These are phyloP conservation scores for Xylaria sp. DNA, from an alignment of 2,329 filamentous ascomycete species.

Conservation along the genomic window DNA sequence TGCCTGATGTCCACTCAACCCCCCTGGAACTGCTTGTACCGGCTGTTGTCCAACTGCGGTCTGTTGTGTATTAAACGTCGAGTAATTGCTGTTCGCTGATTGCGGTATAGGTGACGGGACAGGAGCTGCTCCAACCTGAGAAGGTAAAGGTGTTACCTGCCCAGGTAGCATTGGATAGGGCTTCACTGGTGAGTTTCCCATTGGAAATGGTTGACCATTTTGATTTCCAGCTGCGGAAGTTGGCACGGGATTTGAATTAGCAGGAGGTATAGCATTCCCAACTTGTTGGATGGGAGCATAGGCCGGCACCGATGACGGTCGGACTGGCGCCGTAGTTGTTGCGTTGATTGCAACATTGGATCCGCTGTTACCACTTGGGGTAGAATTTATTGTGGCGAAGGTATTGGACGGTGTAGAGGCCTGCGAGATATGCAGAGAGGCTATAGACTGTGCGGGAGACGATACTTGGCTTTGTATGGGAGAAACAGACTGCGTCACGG, in stretches of 20 bases:
- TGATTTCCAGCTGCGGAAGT: constrained; percentile 21
- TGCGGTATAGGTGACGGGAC: constrained; percentile 26
- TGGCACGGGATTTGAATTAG: constrained; percentile 8
- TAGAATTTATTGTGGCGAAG: constrained; percentile 30
- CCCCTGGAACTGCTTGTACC: constrained; percentile 26
- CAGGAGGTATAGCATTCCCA: not conserved
- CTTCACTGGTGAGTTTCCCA: constrained; percentile 29
- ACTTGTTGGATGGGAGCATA: constrained; percentile 27
- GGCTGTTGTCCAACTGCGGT: constrained; percentile 32
- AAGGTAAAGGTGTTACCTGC: constrained; percentile 47
- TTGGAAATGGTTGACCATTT: constrained; percentile 1
- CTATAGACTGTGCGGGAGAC: constrained; percentile 46
- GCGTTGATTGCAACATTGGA: constrained; percentile 27
- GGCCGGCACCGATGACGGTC: constrained; percentile 33
- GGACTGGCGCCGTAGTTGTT: constrained; percentile 24
- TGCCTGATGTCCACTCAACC: constrained; percentile 4
- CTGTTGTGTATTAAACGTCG: constrained; percentile 31
- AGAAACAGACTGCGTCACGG: constrained; percentile 41
- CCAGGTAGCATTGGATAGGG: constrained; percentile 49
- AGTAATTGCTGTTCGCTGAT: constrained; percentile 11
- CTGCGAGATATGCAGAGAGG: constrained; percentile 44
- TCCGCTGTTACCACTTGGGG: constrained; percentile 18
- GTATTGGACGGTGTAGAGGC: constrained; percentile 42
- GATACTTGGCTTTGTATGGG: constrained; percentile 48
- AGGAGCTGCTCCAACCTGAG: constrained; percentile 44